These are phyloP conservation scores for Hirschfeldia incana DNA, from an alignment of 345 rosid genomes.

Conservation along the genomic window DNA sequence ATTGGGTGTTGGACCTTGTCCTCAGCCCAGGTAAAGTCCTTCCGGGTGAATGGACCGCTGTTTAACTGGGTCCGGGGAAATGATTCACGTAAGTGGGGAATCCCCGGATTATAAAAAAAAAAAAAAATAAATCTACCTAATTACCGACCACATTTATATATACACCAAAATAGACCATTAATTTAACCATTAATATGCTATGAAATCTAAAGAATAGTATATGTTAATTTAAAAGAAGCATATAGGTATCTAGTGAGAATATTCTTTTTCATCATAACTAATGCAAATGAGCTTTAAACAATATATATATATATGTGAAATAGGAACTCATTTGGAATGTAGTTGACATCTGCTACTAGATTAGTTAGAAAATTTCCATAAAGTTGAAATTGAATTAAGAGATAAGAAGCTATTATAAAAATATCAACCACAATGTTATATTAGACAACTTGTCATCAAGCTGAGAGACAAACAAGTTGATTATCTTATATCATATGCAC, in stretches of 20 bases:
- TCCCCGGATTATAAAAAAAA: too few species aligned
- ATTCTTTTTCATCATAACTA: neutral
- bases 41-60: too few species aligned
- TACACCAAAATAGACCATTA: neutral
- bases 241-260: neutral
- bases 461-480: neutral
- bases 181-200: neutral
- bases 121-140: too few species aligned
- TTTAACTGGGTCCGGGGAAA: too few species aligned
- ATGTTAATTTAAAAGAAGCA: neutral
- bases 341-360: slow-evolving; percentile 15
- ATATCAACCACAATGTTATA: neutral
- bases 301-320: neutral
- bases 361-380: neutral
- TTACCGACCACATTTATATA: too few species aligned
- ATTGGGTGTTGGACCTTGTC: too few species aligned
- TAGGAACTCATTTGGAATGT: slow-evolving; percentile 1
- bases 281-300: neutral
- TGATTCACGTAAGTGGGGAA: too few species aligned
- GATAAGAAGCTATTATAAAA: neutral
- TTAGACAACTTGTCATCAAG: slow-evolving; percentile 16
- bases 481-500: neutral
- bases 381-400: neutral
- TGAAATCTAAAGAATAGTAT: neutral
- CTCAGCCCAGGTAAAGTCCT: too few species aligned